Base-by-base conservation (phyloP, 2,329 filamentous ascomycete species). In the Colletotrichum lini region DNA sequence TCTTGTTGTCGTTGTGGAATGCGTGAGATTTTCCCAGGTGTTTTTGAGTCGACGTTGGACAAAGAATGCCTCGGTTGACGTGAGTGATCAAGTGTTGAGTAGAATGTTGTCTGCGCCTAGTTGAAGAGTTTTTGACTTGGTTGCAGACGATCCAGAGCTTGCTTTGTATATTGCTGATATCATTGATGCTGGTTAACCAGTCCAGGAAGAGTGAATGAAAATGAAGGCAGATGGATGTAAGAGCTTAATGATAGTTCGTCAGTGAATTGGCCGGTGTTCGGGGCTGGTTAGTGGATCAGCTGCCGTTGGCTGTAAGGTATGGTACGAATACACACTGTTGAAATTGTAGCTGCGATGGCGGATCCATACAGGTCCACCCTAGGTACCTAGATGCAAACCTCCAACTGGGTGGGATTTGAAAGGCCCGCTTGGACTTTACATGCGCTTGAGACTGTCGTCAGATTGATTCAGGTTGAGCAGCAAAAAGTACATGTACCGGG, bases 221-320 rank as follows among this genome's bases (percentile, higher is more conserved):
- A 9, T 26, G 9, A 52, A 52, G n/a, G 45, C 47, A n/a, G 10
- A 62, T 52, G 35, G 40, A 38, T 4, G 13, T 26, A 50, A 62
- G 59, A n/a, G 47, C 47, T 52, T 52, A 18, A 35, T 49, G 58
- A 5, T 38, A 38, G 30, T 21, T 50, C 30, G 30, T 35, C 2
- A 35, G 30, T 35, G 30, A 35, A 35, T 12, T 23, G 35, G n/a
- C 53, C 38, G 53, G 40, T 35, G 18, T 15, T n/a, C 23, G 53
- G 53, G 53, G 53, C 35, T 35, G 35, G 18, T 12, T 16, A 21
- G 35, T 42, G 53, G 53, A 57, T 42, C 53, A 42, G 53, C 53
- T 57, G n/a, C 13, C n/a, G 30, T 56, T 56, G 26, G 18, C 18
- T 54, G 18, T 16, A n/a, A 56, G 6, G 35, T 38, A 35, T 9